Conservation (phyloP, 192 early-diverging fungal species). For the Coemansia sp. region DNA sequence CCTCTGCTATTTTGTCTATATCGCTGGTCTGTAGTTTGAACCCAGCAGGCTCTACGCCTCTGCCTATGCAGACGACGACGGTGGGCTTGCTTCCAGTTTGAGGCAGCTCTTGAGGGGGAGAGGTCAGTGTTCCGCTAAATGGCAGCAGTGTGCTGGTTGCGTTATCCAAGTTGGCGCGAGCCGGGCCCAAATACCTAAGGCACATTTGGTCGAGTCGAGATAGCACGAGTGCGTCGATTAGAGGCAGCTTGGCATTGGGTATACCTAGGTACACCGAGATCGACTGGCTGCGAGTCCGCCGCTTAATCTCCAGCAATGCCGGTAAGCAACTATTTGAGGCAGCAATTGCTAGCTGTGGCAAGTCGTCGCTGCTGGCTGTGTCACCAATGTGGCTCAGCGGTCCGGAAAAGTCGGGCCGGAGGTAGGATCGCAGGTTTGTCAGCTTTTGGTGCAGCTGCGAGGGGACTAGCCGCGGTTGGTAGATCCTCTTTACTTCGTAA, state of each 20-base stretch:
- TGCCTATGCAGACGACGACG: conserved; percentile 43
- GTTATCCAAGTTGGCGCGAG: conserved; percentile 45
- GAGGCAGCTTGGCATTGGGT: conserved; percentile 22
- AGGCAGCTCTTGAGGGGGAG: neutral
- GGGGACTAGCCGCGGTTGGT: neutral
- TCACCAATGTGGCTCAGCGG: conserved; percentile 8
- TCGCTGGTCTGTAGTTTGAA: conserved; percentile 29
- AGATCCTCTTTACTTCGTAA: conserved; percentile 13
- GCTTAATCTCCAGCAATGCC: conserved; percentile 30
- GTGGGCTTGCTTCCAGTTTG: neutral
- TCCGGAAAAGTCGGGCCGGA: neutral
- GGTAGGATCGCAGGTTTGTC: neutral
- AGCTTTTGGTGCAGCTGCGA: conserved; percentile 2
- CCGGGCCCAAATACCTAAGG: conserved; percentile 35
- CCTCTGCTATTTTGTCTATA: conserved; percentile 23
- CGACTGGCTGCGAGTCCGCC: conserved; percentile 9
- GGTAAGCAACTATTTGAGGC: conserved; percentile 23
- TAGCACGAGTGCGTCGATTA: conserved; percentile 38
- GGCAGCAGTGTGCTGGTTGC: conserved; percentile 34
- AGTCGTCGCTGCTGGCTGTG: neutral
- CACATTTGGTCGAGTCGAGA: conserved; percentile 45
- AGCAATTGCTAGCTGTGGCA: conserved; percentile 42
- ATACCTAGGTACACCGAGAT: conserved; percentile 30
- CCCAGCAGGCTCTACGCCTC: conserved; percentile 34
- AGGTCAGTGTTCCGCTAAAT: conserved; percentile 22